Evolutionary conservation across 192 early-diverging fungal genomes (phyloP).

Genomic region (Coemansia sp.): DNA sequence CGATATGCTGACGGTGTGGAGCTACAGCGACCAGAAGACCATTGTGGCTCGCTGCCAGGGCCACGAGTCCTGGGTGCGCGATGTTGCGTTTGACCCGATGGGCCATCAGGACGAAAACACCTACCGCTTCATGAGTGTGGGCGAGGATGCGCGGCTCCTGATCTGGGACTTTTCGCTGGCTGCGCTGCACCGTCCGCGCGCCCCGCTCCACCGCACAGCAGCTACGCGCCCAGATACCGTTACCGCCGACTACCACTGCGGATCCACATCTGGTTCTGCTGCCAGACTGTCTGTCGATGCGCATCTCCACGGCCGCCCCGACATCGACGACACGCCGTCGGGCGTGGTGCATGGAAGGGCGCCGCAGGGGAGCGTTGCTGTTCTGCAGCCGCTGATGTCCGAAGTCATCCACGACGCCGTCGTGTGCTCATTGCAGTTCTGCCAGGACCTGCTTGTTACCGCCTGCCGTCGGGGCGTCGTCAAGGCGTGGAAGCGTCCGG

Average conservation of each 20-base stretch:
- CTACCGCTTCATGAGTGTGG: constrained; percentile 87
- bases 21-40: constrained; percentile 65
- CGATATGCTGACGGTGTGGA: constrained; percentile 88
- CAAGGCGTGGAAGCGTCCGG: constrained; percentile 73
- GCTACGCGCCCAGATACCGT: not conserved
- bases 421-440: constrained; percentile 63
- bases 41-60: constrained; percentile 89
- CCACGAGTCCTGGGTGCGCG: constrained; percentile 87
- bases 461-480: constrained; percentile 72
- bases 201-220: constrained; percentile 10
- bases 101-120: constrained; percentile 69
- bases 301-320: constrained; percentile 21
- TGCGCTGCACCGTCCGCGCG: constrained; percentile 74
- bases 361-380: constrained; percentile 57
- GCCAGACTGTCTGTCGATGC: not conserved
- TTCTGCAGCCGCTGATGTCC: constrained; percentile 69
- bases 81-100: constrained; percentile 82
- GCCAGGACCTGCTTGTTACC: constrained; percentile 71
- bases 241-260: not conserved
- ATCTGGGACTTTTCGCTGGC: constrained; percentile 92
- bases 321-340: constrained; percentile 4
- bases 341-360: constrained; percentile 27
- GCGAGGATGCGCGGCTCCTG: constrained; percentile 83
- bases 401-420: constrained; percentile 66
- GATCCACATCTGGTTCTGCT: not conserved